Conservation (phyloP, 495 filamentous ascomycete genomes). For the Pyronema omphalodes region DNA sequence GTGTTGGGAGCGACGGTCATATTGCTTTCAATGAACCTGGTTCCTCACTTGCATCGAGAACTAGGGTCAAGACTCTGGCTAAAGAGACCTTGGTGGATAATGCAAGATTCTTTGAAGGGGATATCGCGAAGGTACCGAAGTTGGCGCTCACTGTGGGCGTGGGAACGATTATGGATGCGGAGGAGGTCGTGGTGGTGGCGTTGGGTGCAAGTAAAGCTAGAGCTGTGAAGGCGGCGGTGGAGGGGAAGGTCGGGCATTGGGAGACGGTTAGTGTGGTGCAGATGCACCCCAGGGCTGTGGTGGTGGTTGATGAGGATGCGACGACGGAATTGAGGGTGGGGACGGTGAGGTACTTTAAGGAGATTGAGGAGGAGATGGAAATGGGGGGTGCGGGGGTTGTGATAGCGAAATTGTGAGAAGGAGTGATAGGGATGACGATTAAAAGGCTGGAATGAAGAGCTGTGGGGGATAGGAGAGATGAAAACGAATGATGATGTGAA, state of each 20-base stretch:
- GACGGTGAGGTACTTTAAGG: conserved; percentile 34
- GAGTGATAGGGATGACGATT: no score
- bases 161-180: conserved; percentile 65
- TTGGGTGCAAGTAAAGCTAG: conserved; percentile 64
- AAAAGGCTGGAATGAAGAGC: no score
- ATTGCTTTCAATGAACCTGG: conserved; percentile 85
- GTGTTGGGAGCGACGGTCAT: conserved; percentile 72
- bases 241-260: conserved; percentile 74
- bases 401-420: no score
- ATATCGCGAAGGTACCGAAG: conserved; percentile 52
- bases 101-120: conserved; percentile 62
- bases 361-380: no score
- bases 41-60: conserved; percentile 57
- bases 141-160: conserved; percentile 78
- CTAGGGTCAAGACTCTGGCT: conserved; percentile 68
- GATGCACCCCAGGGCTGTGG: conserved; percentile 58
- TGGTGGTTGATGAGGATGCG: conserved; percentile 73
- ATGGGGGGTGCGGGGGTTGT: no score
- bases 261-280: conserved; percentile 71
- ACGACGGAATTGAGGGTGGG: conserved; percentile 70
- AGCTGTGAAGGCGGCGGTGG: conserved; percentile 64
- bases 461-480: no score
- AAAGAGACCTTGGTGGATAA: conserved; percentile 79
- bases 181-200: conserved; percentile 67
- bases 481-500: no score